Evolutionary conservation across 768 basidiomycete genomes (phyloP).

Genomic region (Mycena rebaudengoi): DNA sequence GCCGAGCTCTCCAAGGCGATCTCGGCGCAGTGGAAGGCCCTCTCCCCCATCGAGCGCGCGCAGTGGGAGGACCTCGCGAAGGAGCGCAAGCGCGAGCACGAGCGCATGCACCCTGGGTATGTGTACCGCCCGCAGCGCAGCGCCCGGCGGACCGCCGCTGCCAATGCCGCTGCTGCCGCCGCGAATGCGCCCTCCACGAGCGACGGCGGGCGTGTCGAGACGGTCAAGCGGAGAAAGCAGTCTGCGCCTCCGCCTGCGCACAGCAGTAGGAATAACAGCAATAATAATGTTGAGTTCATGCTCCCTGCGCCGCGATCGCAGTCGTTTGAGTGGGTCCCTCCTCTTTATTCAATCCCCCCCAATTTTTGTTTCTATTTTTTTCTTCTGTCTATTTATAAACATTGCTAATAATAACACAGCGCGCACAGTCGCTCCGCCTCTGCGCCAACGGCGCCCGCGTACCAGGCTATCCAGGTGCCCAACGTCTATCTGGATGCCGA

Average conservation of each 20-base stretch:
- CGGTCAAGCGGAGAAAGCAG: constrained; percentile 83
- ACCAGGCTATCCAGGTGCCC: constrained; percentile 75
- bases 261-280: background rate
- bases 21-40: constrained; percentile 81
- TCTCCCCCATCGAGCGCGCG: constrained; percentile 68
- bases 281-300: too few relatives aligned
- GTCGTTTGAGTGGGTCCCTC: constrained; percentile 25
- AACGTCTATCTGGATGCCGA: too few relatives aligned
- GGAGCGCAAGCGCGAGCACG: constrained; percentile 83
- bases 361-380: too few relatives aligned
- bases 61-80: constrained; percentile 82
- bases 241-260: constrained; percentile 56
- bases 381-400: too few relatives aligned
- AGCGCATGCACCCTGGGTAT: constrained; percentile 76
- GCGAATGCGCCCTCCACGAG: background rate
- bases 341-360: too few relatives aligned
- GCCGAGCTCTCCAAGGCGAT: constrained; percentile 84
- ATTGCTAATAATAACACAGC: too few relatives aligned
- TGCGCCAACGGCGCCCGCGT: constrained; percentile 65
- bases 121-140: constrained; percentile 77
- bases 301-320: constrained; percentile 34
- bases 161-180: background rate
- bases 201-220: constrained; percentile 52
- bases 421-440: too few relatives aligned
- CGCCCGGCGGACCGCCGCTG: constrained; percentile 46